Evolutionary conservation across 371 early-diverging fungal genomes (phyloP), one percentile per base, ranked within the genome.

Genomic region (Mortierella sp.): DNA sequence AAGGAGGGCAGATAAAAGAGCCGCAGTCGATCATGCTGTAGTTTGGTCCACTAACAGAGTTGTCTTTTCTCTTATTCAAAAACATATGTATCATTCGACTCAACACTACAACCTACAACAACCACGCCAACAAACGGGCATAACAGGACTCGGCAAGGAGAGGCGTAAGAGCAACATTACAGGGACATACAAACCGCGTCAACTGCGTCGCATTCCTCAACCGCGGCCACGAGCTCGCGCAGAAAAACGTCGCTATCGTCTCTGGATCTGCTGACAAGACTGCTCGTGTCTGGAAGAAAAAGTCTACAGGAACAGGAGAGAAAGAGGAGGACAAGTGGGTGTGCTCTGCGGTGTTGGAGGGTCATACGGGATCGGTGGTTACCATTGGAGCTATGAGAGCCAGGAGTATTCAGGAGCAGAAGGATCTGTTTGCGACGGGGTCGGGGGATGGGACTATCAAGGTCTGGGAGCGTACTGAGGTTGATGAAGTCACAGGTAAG

Each of bases 261-360:
- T 95, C 96, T 14, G 97, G 94, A n/a, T 96, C 96, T 7, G 95
- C 96, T 5, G 97, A 97, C 82, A 90, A 90, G 74, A 95, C 97
- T 1, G 92, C 91, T 0, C 91, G 95, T 18, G 83, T 97, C 3
- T 97, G 98, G 97, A 92, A 92, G 75, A 87, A 72, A 49, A 83
- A 83, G 46, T 38, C 24, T 11, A 79, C 89, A 88, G 8, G 60
- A 38, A 41, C 44, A 54, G 63, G 60, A 60, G 58, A 27, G n/a
- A 63, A 41, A 21, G 48, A 70, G n/a, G 49, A 14, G n/a, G 49
- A 14, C 7, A 29, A 88, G 77, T 96, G 95, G 94, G 82, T 90
- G 49, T 93, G 94, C 88, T 91, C 95, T 1, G 95, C 94, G 0
- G 92, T 92, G 6, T 87, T 97, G 54, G 83, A 76, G 16, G 97